Evolutionary conservation across 2,329 filamentous ascomycete species (phyloP).

Genomic region (Pestalotiopsis sp.): DNA sequence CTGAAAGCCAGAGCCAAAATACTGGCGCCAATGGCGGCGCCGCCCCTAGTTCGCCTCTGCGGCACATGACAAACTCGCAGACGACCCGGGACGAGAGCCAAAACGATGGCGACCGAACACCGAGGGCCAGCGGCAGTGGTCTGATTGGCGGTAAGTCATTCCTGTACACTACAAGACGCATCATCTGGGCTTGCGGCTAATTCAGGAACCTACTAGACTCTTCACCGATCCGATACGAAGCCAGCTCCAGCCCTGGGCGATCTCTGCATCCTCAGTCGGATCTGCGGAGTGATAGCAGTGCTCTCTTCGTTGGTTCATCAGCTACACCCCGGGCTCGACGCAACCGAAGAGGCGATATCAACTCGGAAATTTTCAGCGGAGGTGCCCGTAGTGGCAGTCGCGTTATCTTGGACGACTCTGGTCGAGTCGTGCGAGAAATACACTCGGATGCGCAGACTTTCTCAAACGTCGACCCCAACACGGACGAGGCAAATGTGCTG

Average conservation of each 20-base stretch:
- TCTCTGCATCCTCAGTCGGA: slow-evolving; percentile 66
- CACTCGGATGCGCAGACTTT: slow-evolving; percentile 65
- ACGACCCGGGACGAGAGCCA: slow-evolving; percentile 41
- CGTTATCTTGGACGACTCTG: slow-evolving; percentile 61
- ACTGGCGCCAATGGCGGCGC: slow-evolving; percentile 38
- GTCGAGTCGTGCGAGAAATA: slow-evolving; percentile 59
- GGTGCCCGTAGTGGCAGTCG: slow-evolving; percentile 55
- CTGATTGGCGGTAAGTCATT: slow-evolving; percentile 63
- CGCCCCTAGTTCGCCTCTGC: slow-evolving; percentile 60
- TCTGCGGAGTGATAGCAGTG: slow-evolving; percentile 81
- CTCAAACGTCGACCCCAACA: slow-evolving; percentile 72
- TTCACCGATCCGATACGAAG: slow-evolving; percentile 87
- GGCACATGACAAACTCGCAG: slow-evolving; percentile 62
- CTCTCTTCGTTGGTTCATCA: slow-evolving; percentile 76
- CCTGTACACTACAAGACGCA: not conserved
- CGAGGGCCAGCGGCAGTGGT: slow-evolving; percentile 61
- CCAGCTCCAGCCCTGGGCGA: slow-evolving; percentile 84
- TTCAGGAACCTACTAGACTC: slow-evolving; percentile 63
- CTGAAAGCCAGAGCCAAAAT: slow-evolving; percentile 60
- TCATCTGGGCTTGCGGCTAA: not conserved
- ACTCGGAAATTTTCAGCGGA: slow-evolving; percentile 72
- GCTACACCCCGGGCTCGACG: slow-evolving; percentile 57
- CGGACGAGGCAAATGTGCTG: slow-evolving; percentile 87
- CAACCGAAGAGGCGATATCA: slow-evolving; percentile 77
- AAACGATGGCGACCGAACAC: slow-evolving; percentile 69